These are phyloP conservation scores for Ganoderma meredithae DNA, from an alignment of 1,284 basidiomycete genomes.

Conservation along the genomic window DNA sequence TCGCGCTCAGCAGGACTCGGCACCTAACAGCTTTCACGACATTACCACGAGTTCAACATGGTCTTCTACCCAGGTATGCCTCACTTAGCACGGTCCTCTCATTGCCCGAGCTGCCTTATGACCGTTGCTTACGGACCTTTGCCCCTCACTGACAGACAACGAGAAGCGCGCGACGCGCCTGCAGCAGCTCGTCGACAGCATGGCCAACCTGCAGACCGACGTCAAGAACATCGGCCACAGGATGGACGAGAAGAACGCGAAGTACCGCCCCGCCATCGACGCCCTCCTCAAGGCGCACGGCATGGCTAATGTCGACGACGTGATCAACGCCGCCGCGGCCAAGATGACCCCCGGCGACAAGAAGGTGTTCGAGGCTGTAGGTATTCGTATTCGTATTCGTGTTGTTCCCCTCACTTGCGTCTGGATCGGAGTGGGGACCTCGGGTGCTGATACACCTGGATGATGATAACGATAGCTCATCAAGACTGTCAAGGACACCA, in stretches of 20 bases:
- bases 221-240: neutral
- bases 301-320: neutral
- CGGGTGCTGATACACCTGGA: neutral
- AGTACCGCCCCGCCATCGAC: neutral
- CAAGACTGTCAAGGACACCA: neutral
- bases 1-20: too few species aligned
- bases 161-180: neutral
- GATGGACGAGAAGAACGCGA: neutral
- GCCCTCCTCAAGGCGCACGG: neutral
- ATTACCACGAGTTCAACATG: neutral
- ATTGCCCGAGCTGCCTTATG: too few species aligned
- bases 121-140: too few species aligned
- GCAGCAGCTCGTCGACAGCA: conserved; percentile 2
- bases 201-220: neutral
- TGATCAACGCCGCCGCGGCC: neutral
- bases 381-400: too few species aligned
- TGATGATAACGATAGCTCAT: neutral
- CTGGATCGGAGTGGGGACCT: neutral
- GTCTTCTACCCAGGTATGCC: neutral
- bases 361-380: neutral
- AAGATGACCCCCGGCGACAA: neutral
- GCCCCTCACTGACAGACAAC: neutral
- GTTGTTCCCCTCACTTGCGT: too few species aligned
- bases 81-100: neutral
- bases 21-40: too few species aligned